Base-by-base conservation (phyloP, 805 yeast genomes). In the Nakazawaea ambrosiae region DNA sequence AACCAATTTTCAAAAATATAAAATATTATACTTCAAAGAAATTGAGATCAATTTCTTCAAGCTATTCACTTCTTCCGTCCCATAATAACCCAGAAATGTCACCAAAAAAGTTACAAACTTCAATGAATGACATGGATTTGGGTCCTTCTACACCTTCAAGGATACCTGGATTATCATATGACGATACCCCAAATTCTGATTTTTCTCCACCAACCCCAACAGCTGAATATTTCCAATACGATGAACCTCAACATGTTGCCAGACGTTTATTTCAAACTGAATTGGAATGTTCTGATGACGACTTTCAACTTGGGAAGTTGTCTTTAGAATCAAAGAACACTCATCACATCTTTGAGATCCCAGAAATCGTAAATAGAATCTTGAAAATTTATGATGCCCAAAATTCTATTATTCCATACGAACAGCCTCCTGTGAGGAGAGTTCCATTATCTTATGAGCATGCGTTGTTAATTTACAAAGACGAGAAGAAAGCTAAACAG, bases 301-400 rank as follows among this genome's bases (percentile, higher is more conserved):
- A 37, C 15, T 31, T 31, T 16, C 11, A 34, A 9, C n/a, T 34
- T 14, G 37, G 18, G 11, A 7, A 20, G n/a, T 27, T 34, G 31
- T 12, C 19, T 20, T 20, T 34, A 6, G 5, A 29, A 20, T n/a
- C n/a, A n/a, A 2, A 9, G 8, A 4, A 20, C 3, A 4, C 50
- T 49, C 58, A 63, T 55, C 48, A 57, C 12, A 80, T 87, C 7
- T 81, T 87, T 49, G 64, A 67, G 35, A 77, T 81, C 25, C 95
- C 96, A 0, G 96, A 87, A 55, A 79, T 87, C 36, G 63, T 87
- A 12, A 57, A 65, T 43, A 65, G 67, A 38, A 82, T 87, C 10
- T 57, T 85, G 17, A 60, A 63, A 19, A 75, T 65, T 51, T 80
- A 81, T n/a, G 56, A 61, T 19, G 73, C 68, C 42, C 57, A 51